Conservation (phyloP, 129 eudicot species). For the Arctium lappa region DNA sequence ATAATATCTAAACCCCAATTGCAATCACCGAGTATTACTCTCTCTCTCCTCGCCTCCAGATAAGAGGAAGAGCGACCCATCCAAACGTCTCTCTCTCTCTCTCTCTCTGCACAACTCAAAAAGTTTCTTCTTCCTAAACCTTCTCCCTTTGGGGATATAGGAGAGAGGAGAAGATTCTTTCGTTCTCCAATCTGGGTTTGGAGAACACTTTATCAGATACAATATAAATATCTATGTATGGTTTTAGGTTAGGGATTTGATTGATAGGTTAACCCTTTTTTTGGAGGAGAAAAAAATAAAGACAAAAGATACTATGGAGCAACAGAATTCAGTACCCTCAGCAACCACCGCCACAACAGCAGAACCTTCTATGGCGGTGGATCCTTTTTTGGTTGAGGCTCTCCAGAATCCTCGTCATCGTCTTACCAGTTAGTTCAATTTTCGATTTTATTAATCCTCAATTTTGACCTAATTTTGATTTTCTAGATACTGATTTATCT, state of each 20-base stretch:
- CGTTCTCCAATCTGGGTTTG: slow-evolving; percentile 11
- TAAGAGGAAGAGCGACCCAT: slow-evolving; percentile 12
- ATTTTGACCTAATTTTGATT: slow-evolving; percentile 2
- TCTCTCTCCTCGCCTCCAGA: not conserved
- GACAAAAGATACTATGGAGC: slow-evolving; percentile 19
- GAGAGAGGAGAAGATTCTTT: slow-evolving; percentile 43
- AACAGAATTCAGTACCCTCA: slow-evolving; percentile 17
- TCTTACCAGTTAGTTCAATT: slow-evolving; percentile 56
- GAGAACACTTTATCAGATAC: slow-evolving; percentile 14
- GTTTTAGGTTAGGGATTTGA: not conserved
- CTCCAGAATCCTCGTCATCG: slow-evolving; percentile 99
- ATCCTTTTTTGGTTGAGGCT: slow-evolving; percentile 90
- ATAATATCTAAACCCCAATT: not conserved
- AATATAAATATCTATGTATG: not conserved
- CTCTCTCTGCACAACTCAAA: not conserved
- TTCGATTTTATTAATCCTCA: not conserved
- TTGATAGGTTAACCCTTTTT: not conserved
- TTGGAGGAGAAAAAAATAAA: slow-evolving; percentile 8
- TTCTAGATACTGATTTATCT: not conserved
- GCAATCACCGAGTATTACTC: not conserved
- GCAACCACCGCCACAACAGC: slow-evolving; percentile 9
- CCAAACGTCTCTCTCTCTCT: not conserved
- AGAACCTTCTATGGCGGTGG: slow-evolving; percentile 50
- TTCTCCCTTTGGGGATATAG: slow-evolving; percentile 34
- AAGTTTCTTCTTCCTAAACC: slow-evolving; percentile 51